Conservation (phyloP, 768 basidiomycete species). For the Suillus placidus region DNA sequence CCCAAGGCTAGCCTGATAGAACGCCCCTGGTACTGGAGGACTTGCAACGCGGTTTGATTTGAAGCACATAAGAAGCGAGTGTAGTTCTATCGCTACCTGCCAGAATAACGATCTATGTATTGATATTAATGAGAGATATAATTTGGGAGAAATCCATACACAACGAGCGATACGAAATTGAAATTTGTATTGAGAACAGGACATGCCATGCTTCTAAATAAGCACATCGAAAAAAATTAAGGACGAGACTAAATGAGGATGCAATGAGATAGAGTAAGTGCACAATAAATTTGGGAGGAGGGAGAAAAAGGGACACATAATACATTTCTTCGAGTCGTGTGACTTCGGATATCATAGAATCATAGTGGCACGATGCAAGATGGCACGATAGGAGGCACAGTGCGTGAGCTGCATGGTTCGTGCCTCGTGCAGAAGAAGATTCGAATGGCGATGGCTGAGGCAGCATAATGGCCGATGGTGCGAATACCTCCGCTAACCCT, state of each 20-base stretch:
- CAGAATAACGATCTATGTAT: not conserved
- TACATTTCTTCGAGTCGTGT: not conserved
- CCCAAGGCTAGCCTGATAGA: not conserved
- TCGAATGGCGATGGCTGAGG: constrained; percentile 8
- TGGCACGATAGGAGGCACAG: not conserved
- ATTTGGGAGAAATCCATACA: not conserved
- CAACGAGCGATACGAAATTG: not conserved
- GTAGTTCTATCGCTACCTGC: not conserved
- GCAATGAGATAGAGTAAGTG: constrained; percentile 6
- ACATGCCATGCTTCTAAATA: constrained; percentile 6
- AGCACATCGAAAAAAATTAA: constrained; percentile 4
- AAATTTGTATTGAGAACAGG: not conserved
- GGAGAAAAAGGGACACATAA: not conserved
- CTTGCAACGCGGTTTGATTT: not conserved
- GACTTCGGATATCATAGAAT: constrained; percentile 1
- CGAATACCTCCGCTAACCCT: constrained; percentile 13
- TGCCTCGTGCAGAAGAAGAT: constrained; percentile 12
- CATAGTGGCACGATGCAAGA: constrained; percentile 4
- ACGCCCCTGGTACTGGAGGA: not conserved
- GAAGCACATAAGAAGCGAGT: not conserved
- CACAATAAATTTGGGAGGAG: constrained; percentile 1
- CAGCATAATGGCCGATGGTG: constrained; percentile 2
- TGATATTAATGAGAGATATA: constrained; percentile 8
- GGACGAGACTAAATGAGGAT: constrained; percentile 1
- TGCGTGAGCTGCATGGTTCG: not conserved